A percentile compares a stretch with the other conserved stretches of the same genome.
Conservation (phyloP, 1,139 yeast species). For the Suhomyces maxii region DNA sequence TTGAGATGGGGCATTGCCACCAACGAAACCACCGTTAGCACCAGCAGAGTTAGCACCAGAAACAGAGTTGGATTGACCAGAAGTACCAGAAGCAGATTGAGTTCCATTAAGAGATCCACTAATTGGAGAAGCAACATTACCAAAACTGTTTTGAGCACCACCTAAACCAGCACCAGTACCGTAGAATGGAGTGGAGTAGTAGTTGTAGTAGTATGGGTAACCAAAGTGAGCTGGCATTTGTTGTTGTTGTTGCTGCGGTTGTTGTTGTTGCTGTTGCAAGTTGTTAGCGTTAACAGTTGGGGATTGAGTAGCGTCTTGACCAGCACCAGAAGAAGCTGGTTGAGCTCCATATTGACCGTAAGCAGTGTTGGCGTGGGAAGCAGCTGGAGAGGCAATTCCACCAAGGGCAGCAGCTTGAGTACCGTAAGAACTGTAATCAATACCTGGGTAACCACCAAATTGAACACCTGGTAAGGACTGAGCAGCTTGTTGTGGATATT, state of each 20-base stretch:
- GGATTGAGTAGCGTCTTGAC: constrained; percentile 28
- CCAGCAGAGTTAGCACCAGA: constrained; percentile 11
- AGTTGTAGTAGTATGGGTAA: constrained; percentile 48
- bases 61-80: constrained; percentile 14
- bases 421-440: constrained; percentile 44
- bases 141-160: constrained; percentile 26
- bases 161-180: constrained; percentile 34
- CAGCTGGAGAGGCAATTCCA: constrained; percentile 36
- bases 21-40: constrained; percentile 15
- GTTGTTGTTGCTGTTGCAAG: constrained; percentile 22
- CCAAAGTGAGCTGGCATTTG: constrained; percentile 41
- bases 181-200: constrained; percentile 46
- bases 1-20: constrained; percentile 26
- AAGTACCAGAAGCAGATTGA: constrained; percentile 12
- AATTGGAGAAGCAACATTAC: constrained; percentile 13
- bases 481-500: constrained; percentile 43
- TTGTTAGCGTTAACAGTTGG: constrained; percentile 33
- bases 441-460: constrained; percentile 47
- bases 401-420: constrained; percentile 32
- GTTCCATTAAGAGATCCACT: constrained; percentile 11
- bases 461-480: constrained; percentile 42
- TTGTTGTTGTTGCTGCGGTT: constrained; percentile 23
- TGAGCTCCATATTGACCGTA: constrained; percentile 28
- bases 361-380: constrained; percentile 33
- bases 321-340: constrained; percentile 16